phyloP scores from a whole-genome alignment of 345 rosid genomes.

The Anacardium occidentale region DNA sequence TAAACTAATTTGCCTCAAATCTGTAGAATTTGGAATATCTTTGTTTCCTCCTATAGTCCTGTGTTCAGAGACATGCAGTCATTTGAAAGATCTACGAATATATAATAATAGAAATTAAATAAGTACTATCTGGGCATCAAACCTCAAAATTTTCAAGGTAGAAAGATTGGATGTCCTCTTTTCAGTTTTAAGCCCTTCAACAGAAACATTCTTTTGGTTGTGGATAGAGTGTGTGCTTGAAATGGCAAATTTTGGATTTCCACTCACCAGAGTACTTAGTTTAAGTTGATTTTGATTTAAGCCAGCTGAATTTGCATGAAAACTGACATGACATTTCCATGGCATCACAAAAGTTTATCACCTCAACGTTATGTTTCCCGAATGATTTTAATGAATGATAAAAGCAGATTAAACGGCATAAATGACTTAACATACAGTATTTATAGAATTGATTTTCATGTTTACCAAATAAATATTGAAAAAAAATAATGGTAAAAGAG shows the following conservation, averaged over 20 bases:
- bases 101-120: slow-evolving; percentile 6
- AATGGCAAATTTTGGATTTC: slow-evolving; percentile 29
- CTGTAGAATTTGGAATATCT: slow-evolving; percentile 35
- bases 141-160: slow-evolving; percentile 50
- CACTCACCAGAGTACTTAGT: slow-evolving; percentile 16
- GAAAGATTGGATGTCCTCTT: slow-evolving; percentile 44
- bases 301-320: slow-evolving; percentile 37
- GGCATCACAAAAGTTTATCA: slow-evolving; percentile 6
- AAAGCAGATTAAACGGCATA: slow-evolving; percentile 11
- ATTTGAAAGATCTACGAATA: neutral
- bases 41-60: slow-evolving; percentile 43
- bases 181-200: slow-evolving; percentile 45
- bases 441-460: neutral
- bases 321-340: slow-evolving; percentile 34
- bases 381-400: slow-evolving; percentile 11
- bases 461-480: slow-evolving; percentile 14
- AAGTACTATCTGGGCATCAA: slow-evolving; percentile 10
- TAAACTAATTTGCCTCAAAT: slow-evolving; percentile 31
- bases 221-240: slow-evolving; percentile 34
- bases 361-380: slow-evolving; percentile 4
- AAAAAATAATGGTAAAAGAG: neutral
- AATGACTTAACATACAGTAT: neutral
- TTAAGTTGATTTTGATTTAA: slow-evolving; percentile 39
- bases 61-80: slow-evolving; percentile 22
- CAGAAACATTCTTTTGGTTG: slow-evolving; percentile 35